A percentile compares a stretch with the other conserved stretches of the same genome.
Evolutionary conservation across 495 filamentous ascomycete genomes (phyloP).

Genomic region (Hypoxylon perforatum): DNA sequence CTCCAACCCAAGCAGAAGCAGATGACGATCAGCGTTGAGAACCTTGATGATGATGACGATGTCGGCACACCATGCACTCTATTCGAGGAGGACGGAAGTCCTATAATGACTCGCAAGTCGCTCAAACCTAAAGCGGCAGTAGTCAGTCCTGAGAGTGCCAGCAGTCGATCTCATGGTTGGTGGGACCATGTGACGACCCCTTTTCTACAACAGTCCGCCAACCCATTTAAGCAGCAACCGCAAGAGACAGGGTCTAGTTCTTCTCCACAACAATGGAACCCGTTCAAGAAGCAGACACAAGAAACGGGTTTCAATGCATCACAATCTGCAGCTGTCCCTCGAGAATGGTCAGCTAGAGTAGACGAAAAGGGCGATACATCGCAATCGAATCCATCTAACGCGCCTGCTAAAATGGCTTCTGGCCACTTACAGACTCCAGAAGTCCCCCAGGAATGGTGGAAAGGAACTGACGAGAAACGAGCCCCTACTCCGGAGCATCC

Average conservation of each 20-base stretch:
- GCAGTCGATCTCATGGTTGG: constrained; percentile 79
- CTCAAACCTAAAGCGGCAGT: constrained; percentile 40
- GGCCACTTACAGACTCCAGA: constrained; percentile 1
- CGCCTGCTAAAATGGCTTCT: constrained; percentile 1
- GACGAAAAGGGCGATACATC: constrained; percentile 47
- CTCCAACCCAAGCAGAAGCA: constrained; percentile 41
- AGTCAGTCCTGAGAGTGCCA: constrained; percentile 53
- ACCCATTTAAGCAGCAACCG: constrained; percentile 49
- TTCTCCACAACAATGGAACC: constrained; percentile 29
- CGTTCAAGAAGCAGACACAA: constrained; percentile 27
- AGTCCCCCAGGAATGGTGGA: constrained; percentile 51
- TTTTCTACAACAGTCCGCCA: constrained; percentile 57
- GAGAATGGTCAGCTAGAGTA: constrained; percentile 50
- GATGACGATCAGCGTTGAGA: constrained; percentile 11
- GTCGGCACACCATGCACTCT: constrained; percentile 51
- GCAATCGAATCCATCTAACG: constrained; percentile 5
- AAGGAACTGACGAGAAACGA: constrained; percentile 45
- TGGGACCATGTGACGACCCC: constrained; percentile 89
- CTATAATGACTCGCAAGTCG: constrained; percentile 47
- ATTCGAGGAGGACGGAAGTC: constrained; percentile 62
- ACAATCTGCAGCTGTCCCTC: constrained; percentile 5
- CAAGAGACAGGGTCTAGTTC: constrained; percentile 36
- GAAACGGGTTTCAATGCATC: constrained; percentile 4
- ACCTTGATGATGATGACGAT: constrained; percentile 43
- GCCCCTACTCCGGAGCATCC: constrained; percentile 28